phyloP scores from a whole-genome alignment of 1,284 basidiomycete species.

The Ustilago hordei region DNA sequence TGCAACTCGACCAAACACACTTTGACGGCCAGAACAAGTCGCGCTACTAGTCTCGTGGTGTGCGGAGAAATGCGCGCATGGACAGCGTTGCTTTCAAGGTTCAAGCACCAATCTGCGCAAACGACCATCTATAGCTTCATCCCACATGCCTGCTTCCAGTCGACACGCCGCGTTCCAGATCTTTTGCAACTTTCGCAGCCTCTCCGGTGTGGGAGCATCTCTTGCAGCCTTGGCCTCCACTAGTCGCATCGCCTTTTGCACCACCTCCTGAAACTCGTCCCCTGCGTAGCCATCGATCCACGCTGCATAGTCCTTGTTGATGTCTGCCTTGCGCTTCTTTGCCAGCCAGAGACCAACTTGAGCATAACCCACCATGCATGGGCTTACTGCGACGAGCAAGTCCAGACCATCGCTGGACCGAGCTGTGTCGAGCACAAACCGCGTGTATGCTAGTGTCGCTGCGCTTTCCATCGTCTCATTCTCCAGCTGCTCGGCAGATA shows the following conservation, averaged over 20 bases:
- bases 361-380: constrained; percentile 93
- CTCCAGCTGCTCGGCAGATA: constrained; percentile 46
- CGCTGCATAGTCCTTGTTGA: constrained; percentile 55
- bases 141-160: constrained; percentile 90
- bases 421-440: constrained; percentile 60
- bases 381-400: constrained; percentile 82
- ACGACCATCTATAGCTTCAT: constrained; percentile 76
- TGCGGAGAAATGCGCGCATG: background rate
- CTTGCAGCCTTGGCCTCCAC: constrained; percentile 66
- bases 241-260: constrained; percentile 78
- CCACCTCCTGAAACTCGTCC: constrained; percentile 78
- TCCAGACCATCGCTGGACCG: constrained; percentile 77
- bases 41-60: background rate
- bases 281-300: constrained; percentile 90
- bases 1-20: background rate
- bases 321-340: constrained; percentile 11
- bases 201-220: constrained; percentile 77
- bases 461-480: constrained; percentile 52
- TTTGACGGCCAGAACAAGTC: background rate
- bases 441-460: constrained; percentile 64
- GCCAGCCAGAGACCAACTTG: constrained; percentile 82
- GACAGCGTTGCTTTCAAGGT: constrained; percentile 16
- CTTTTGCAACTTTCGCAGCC: constrained; percentile 77
- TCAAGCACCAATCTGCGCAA: constrained; percentile 30
- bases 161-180: constrained; percentile 82